Evolutionary conservation across 768 basidiomycete genomes (phyloP).

Genomic region (Pilatotrama ljubarskyi): DNA sequence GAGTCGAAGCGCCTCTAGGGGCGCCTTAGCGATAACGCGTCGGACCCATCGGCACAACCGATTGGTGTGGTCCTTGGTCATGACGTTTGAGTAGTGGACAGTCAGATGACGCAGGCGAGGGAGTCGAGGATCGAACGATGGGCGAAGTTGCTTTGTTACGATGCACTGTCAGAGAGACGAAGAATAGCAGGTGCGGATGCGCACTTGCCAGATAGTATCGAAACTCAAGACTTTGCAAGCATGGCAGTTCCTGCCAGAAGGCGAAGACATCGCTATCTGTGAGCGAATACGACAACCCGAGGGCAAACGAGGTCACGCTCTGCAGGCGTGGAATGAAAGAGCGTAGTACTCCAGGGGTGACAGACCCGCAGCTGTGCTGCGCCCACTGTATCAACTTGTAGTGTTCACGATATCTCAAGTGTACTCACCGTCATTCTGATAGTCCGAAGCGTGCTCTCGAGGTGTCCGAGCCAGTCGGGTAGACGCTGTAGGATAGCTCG

Average conservation of each 20-base stretch:
- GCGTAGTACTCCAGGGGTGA: slow-evolving; percentile 60
- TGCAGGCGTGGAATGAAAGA: slow-evolving; percentile 41
- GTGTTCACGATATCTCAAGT: background rate
- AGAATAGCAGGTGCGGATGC: slow-evolving; percentile 13
- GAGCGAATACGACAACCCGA: slow-evolving; percentile 62
- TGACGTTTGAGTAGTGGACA: slow-evolving; percentile 26
- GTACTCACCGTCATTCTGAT: slow-evolving; percentile 46
- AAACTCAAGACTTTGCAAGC: slow-evolving; percentile 42
- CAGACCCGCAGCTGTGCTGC: slow-evolving; percentile 61
- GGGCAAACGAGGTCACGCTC: slow-evolving; percentile 38
- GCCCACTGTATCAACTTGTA: background rate
- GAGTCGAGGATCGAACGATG: slow-evolving; percentile 22
- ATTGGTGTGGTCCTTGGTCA: slow-evolving; percentile 28
- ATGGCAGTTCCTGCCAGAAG: slow-evolving; percentile 44
- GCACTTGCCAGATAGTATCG: slow-evolving; percentile 50
- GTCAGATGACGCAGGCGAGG: slow-evolving; percentile 35
- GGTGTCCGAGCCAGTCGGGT: slow-evolving; percentile 41
- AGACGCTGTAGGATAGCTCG: slow-evolving; percentile 26
- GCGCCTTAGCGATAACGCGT: slow-evolving; percentile 36
- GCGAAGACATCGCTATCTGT: slow-evolving; percentile 52
- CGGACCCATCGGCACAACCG: slow-evolving; percentile 45
- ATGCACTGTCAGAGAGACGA: background rate
- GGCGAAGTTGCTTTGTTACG: slow-evolving; percentile 38
- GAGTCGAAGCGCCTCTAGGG: slow-evolving; percentile 36
- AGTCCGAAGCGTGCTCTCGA: slow-evolving; percentile 36